A percentile compares a stretch with the other conserved stretches of the same genome.
Conservation (phyloP, 768 basidiomycete genomes). For the Mycena floridula region DNA sequence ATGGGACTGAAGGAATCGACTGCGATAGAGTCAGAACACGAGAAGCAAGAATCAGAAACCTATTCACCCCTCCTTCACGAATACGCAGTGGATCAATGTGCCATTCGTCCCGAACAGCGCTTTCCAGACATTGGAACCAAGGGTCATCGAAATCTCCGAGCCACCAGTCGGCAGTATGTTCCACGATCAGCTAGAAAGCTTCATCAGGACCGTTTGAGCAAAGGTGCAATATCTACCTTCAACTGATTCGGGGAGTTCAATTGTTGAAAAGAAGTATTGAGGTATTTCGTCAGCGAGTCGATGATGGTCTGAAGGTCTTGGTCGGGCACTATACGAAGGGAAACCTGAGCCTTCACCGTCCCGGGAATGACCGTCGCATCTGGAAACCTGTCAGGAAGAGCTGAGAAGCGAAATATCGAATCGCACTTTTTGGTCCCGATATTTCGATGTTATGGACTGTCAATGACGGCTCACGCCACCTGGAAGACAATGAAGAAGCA, state of each 20-base stretch:
- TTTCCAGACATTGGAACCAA: slow-evolving; percentile 84
- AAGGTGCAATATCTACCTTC: slow-evolving; percentile 37
- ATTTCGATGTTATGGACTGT: slow-evolving; percentile 83
- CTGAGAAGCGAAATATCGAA: background rate
- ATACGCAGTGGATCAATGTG: slow-evolving; percentile 79
- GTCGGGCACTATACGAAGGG: slow-evolving; percentile 91
- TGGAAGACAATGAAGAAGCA: slow-evolving; percentile 60
- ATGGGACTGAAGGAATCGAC: slow-evolving; percentile 94
- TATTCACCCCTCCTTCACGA: slow-evolving; percentile 85
- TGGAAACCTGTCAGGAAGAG: slow-evolving; percentile 17
- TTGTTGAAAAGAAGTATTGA: slow-evolving; percentile 50
- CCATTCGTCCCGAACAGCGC: slow-evolving; percentile 84
- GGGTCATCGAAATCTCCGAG: slow-evolving; percentile 78
- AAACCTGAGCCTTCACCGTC: slow-evolving; percentile 77
- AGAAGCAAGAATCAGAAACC: background rate
- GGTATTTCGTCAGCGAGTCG: slow-evolving; percentile 48
- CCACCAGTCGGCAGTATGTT: slow-evolving; percentile 95
- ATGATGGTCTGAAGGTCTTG: slow-evolving; percentile 74
- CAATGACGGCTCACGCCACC: slow-evolving; percentile 89
- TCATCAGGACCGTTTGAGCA: background rate
- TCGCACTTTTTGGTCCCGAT: slow-evolving; percentile 74
- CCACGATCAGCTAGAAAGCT: slow-evolving; percentile 56
- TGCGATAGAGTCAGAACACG: slow-evolving; percentile 21
- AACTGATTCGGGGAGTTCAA: slow-evolving; percentile 68
- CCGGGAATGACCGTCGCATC: slow-evolving; percentile 89